Base-by-base conservation (phyloP, 805 yeast species). In the Millerozyma miso region DNA sequence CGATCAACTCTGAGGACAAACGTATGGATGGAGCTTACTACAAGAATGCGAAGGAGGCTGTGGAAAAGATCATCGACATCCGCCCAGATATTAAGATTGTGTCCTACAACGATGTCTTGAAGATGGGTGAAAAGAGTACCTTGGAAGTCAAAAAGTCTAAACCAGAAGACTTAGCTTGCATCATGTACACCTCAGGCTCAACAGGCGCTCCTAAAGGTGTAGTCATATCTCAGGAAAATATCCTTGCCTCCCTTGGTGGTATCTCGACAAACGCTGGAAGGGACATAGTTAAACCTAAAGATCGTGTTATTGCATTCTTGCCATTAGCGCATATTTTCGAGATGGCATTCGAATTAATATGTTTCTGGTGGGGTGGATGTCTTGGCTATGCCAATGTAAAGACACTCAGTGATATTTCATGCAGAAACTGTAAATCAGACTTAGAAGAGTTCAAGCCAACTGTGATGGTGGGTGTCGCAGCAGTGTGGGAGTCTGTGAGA, bases 241-340 rank as follows among this genome's bases (percentile, higher is more conserved):
- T 93, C 37, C 69, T 91, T 41, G 86, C 96, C 17, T 97, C 96
- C 60, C 64, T 88, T 31, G 93, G 84, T 45, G 99, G 99, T 69
- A 81, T 87, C 44, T 63, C 83, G 19, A 70, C 80, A 35, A 76
- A 78, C 54, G 81, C 88, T 40, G 73, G 74, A 36, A 70, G 79
- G 43, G 65, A 67, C 16, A 41, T 66, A 35, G 77, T 88, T 40
- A 66, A 57, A 44, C 66, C 68, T 17, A 63, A 64, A 31, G 98
- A 93, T 67, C 76, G 88, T 52, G 69, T 91, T 49, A 80, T 93
- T 63, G 84, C 90, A 14, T 90, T 91, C 63, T 77, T 93, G 61
- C 99, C 99, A 10, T 77, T 93, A 58, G 99, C 99, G 6, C 99
- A 93, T 60, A 93, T 93, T 54, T 87, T 93, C 54, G 99, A 93